These are phyloP conservation scores for Epicoccum sorghinum DNA, from an alignment of 2,329 filamentous ascomycete genomes.

Conservation along the genomic window DNA sequence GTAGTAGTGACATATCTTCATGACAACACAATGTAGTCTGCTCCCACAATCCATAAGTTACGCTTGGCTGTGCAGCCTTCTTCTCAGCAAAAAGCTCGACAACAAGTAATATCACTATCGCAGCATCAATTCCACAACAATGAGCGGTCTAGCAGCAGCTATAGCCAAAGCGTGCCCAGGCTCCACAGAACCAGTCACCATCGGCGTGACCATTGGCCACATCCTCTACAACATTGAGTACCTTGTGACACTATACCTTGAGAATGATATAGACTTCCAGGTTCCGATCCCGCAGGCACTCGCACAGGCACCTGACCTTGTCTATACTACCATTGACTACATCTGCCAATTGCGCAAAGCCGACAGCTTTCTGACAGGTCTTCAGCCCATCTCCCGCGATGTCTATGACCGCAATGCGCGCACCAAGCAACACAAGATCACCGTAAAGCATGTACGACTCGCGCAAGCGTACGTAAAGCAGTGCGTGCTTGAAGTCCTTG, in stretches of 20 bases:
- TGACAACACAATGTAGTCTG: no score
- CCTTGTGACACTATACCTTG: neutral
- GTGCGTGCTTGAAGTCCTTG: conserved; percentile 5
- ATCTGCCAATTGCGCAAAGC: neutral
- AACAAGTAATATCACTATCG: no score
- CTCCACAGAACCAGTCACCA: neutral
- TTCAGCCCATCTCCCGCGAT: neutral
- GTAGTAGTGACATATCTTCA: no score
- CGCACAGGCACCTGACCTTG: neutral
- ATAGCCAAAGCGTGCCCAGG: neutral
- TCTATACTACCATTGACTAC: neutral
- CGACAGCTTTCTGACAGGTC: neutral
- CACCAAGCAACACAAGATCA: neutral
- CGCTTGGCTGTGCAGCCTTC: no score
- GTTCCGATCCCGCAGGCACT: neutral
- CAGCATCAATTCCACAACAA: no score
- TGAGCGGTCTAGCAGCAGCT: neutral
- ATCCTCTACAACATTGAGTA: neutral
- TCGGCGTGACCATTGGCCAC: neutral
- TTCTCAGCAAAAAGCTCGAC: neutral
- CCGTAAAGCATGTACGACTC: neutral
- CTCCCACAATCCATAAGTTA: no score
- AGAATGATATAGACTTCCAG: neutral
- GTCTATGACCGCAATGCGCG: neutral
- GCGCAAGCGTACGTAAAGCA: conserved; percentile 10